Evolutionary conservation across 257 asterid genomes (phyloP).

Genomic region (Nicotiana knightiana): DNA sequence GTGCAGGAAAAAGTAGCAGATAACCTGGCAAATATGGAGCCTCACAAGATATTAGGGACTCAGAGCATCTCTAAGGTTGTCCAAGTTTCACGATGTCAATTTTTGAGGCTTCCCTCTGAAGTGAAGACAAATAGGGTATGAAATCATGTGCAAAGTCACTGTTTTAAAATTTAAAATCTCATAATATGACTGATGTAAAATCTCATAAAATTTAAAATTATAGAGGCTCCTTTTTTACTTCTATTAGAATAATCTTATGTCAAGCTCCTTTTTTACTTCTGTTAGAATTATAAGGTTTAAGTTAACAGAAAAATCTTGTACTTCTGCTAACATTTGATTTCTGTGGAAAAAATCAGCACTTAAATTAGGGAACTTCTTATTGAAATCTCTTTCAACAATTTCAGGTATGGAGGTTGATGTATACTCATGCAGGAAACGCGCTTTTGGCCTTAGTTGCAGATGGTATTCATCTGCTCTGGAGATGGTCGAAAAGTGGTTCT

Average conservation of each 20-base stretch:
- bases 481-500: slow-evolving; percentile 35
- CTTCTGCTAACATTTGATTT: not conserved
- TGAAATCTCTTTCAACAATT: slow-evolving; percentile 21
- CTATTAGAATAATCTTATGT: too few relatives aligned
- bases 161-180: not conserved
- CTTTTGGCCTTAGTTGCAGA: slow-evolving; percentile 60
- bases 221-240: not conserved
- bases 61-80: slow-evolving; percentile 38
- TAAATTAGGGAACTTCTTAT: not conserved
- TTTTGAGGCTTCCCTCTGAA: slow-evolving; percentile 45
- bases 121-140: slow-evolving; percentile 43
- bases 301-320: not conserved
- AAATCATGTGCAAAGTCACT: not conserved
- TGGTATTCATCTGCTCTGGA: slow-evolving; percentile 69
- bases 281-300: not conserved
- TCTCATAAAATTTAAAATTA: too few relatives aligned
- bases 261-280: too few relatives aligned
- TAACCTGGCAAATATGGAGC: slow-evolving; percentile 14
- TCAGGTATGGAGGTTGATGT: slow-evolving; percentile 68
- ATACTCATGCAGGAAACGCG: slow-evolving; percentile 59
- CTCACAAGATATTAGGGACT: slow-evolving; percentile 26
- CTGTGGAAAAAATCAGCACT: not conserved
- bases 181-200: not conserved
- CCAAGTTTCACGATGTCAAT: slow-evolving; percentile 51
- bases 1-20: slow-evolving; percentile 27